Percentiles rank a stretch among this genome's conserved stretches.
phyloP scores from a whole-genome alignment of 2,329 filamentous ascomycete species.

The Pezicula radicicola region DNA sequence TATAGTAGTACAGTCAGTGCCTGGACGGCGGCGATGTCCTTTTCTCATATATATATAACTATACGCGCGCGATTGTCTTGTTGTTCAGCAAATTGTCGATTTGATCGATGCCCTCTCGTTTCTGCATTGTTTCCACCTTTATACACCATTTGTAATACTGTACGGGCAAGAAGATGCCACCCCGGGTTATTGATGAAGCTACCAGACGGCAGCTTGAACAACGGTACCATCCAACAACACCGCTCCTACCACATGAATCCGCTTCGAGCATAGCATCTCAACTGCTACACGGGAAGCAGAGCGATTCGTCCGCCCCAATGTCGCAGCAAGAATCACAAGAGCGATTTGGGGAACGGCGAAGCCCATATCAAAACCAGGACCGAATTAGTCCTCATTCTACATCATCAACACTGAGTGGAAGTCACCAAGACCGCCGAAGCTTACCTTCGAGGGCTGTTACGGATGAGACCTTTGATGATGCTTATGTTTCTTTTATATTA shows the following conservation, averaged over 20 bases:
- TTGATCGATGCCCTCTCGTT: neutral
- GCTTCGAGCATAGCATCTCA: neutral
- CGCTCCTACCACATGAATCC: neutral
- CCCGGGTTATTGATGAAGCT: neutral
- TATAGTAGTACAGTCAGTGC: too few species aligned
- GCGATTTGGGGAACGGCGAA: neutral
- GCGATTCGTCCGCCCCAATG: neutral
- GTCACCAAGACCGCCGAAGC: slow-evolving; percentile 9
- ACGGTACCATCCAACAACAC: neutral
- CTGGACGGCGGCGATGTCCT: too few species aligned
- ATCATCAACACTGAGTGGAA: neutral
- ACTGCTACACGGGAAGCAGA: neutral
- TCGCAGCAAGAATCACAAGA: neutral
- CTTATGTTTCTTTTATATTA: slow-evolving; percentile 81
- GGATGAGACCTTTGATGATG: slow-evolving; percentile 71
- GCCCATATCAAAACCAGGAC: neutral
- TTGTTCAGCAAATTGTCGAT: too few species aligned
- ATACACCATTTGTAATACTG: neutral
- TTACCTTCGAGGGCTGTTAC: slow-evolving; percentile 69
- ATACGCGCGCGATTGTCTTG: too few species aligned
- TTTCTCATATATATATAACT: too few species aligned
- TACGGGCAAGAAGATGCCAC: neutral
- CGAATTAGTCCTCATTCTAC: neutral
- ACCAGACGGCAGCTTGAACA: neutral
- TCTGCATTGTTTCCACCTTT: neutral